phyloP scores from a whole-genome alignment of 2,329 filamentous ascomycete genomes.

The Epichloe uncinata region DNA sequence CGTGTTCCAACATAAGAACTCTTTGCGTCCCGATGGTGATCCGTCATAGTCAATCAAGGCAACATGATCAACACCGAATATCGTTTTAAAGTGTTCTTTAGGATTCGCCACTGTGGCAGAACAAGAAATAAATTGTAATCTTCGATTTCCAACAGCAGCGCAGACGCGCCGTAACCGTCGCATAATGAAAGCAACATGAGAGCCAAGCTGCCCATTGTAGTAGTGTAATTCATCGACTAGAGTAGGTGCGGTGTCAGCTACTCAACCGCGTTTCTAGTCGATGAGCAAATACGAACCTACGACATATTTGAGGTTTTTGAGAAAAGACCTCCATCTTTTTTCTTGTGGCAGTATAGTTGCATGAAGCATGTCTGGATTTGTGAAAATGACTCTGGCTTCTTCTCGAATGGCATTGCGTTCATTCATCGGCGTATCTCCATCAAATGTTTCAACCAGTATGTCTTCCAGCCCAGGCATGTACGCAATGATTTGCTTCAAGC shows the following conservation, averaged over 20 bases:
- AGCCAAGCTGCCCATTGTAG: slow-evolving; percentile 89
- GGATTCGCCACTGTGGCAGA: slow-evolving; percentile 95
- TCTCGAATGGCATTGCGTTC: slow-evolving; percentile 72
- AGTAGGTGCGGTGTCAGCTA: neutral
- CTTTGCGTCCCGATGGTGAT: slow-evolving; percentile 77
- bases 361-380: slow-evolving; percentile 96
- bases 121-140: slow-evolving; percentile 85
- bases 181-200: slow-evolving; percentile 93
- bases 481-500: slow-evolving; percentile 68
- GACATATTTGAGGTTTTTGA: slow-evolving; percentile 83
- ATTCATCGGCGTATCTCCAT: slow-evolving; percentile 81
- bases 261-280: neutral
- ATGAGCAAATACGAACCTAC: slow-evolving; percentile 37
- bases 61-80: slow-evolving; percentile 81
- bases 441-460: slow-evolving; percentile 79
- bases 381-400: slow-evolving; percentile 85
- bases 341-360: slow-evolving; percentile 89
- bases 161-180: slow-evolving; percentile 75
- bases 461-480: slow-evolving; percentile 70
- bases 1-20: slow-evolving; percentile 97
- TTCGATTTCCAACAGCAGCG: slow-evolving; percentile 73
- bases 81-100: slow-evolving; percentile 75
- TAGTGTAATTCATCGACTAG: slow-evolving; percentile 78
- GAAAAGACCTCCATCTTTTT: slow-evolving; percentile 71
- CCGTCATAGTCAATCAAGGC: slow-evolving; percentile 81